These are phyloP conservation scores for Stropharia rugosoannulata DNA, from an alignment of 768 basidiomycete species.

Conservation along the genomic window DNA sequence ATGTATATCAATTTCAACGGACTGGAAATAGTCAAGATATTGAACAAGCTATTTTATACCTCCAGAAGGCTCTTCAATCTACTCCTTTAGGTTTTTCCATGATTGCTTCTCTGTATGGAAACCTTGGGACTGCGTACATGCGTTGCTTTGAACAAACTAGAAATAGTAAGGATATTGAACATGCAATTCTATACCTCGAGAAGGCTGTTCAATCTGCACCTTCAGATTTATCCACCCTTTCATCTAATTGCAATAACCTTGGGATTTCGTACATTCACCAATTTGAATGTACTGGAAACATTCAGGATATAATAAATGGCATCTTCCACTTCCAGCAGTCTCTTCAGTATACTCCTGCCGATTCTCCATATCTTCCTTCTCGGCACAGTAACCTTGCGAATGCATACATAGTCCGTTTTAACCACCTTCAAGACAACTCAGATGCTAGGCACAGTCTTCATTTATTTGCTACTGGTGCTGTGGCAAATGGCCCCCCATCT, in stretches of 20 bases:
- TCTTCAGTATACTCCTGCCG: no score
- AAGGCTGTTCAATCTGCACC: slow-evolving; percentile 4
- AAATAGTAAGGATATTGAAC: neutral
- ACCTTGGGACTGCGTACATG: slow-evolving; percentile 18
- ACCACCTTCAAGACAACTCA: neutral
- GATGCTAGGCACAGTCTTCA: neutral
- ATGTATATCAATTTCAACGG: slow-evolving; percentile 6
- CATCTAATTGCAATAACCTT: no score
- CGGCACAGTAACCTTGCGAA: no score
- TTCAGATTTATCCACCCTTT: no score
- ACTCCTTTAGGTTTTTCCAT: slow-evolving; percentile 15
- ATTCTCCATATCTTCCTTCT: no score
- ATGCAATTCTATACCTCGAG: slow-evolving; percentile 4
- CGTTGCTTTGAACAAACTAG: no score
- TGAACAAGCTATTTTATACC: slow-evolving; percentile 15
- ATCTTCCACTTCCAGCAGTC: no score
- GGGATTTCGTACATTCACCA: no score
- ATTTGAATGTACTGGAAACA: neutral
- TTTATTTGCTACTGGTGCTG: neutral
- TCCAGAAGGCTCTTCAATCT: slow-evolving; percentile 10
- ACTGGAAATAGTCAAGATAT: slow-evolving; percentile 22
- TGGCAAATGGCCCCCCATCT: neutral
- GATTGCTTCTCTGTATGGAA: slow-evolving; percentile 12
- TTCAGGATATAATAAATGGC: no score
- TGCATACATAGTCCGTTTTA: neutral